These are phyloP conservation scores for Daedalea quercina DNA, from an alignment of 768 basidiomycete species.

Conservation along the genomic window DNA sequence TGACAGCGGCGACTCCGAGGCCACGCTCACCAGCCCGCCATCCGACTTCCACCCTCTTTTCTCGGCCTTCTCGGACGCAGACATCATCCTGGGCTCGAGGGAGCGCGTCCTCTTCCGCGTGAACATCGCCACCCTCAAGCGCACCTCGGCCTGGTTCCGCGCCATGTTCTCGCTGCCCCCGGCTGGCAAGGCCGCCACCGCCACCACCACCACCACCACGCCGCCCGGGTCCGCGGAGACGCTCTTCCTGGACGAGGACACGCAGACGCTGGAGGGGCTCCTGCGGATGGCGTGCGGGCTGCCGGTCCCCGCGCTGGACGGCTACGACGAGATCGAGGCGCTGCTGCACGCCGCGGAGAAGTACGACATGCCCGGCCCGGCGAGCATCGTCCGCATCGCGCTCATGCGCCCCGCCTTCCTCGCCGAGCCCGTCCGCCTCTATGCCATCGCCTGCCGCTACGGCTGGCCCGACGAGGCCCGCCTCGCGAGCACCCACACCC, in stretches of 20 bases:
- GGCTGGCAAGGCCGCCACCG: slow-evolving; percentile 9
- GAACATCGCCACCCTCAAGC: slow-evolving; percentile 53
- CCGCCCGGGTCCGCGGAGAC: slow-evolving; percentile 21
- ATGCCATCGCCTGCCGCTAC: slow-evolving; percentile 36
- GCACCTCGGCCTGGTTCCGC: slow-evolving; percentile 59
- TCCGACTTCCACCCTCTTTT: slow-evolving; percentile 39
- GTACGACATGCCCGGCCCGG: slow-evolving; percentile 64
- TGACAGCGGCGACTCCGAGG: neutral
- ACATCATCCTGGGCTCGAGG: slow-evolving; percentile 48
- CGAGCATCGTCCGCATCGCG: slow-evolving; percentile 53
- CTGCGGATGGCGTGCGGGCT: slow-evolving; percentile 59
- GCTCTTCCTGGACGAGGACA: slow-evolving; percentile 53
- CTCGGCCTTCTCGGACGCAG: slow-evolving; percentile 40
- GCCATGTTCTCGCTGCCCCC: slow-evolving; percentile 56
- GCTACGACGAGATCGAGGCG: slow-evolving; percentile 48
- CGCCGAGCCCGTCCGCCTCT: slow-evolving; percentile 20
- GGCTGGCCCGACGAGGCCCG: slow-evolving; percentile 54
- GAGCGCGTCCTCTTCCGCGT: slow-evolving; percentile 48
- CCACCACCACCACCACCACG: too few relatives aligned
- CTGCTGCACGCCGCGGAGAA: slow-evolving; percentile 61
- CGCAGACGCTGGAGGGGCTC: slow-evolving; percentile 45
- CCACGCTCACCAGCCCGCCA: neutral
- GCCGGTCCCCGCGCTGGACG: slow-evolving; percentile 39
- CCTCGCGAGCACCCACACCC: slow-evolving; percentile 46
- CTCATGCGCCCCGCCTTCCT: slow-evolving; percentile 45